Conservation (phyloP, 345 rosid genomes). For the Lagerstroemia speciosa region DNA sequence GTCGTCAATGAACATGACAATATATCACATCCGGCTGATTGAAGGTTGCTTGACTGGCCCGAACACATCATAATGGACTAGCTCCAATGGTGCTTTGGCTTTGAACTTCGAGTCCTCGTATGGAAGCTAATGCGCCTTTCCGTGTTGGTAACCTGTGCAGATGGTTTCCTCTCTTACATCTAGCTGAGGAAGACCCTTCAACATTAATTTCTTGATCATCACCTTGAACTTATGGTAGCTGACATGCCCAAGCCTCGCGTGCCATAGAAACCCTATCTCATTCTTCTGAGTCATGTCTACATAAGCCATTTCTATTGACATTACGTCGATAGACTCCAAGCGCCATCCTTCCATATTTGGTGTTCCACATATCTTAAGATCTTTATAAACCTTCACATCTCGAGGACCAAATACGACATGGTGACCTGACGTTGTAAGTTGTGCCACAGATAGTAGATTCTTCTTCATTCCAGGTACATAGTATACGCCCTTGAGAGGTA, state of each 20-base stretch:
- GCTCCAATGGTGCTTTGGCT: conserved; percentile 6
- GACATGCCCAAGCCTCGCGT: not conserved
- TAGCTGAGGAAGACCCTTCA: too few species aligned
- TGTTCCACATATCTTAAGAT: not conserved
- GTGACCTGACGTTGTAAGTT: too few species aligned
- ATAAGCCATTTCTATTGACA: not conserved
- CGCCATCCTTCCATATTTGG: not conserved
- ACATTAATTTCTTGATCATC: too few species aligned
- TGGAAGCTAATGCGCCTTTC: too few species aligned
- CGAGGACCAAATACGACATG: too few species aligned
- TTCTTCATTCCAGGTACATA: too few species aligned
- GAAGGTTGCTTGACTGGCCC: conserved; percentile 8
- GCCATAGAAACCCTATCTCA: not conserved
- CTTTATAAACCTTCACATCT: too few species aligned
- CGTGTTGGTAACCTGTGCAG: too few species aligned
- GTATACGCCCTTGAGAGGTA: too few species aligned
- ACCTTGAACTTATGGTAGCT: too few species aligned
- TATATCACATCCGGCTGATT: not conserved
- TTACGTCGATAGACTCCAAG: conserved; percentile 2
- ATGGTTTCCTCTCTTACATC: too few species aligned
- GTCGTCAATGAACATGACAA: conserved; percentile 13
- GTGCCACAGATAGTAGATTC: too few species aligned
- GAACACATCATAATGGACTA: conserved; percentile 14
- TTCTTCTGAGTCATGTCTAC: not conserved
- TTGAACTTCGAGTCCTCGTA: conserved; percentile 6